These are phyloP conservation scores for Trametes coccinea DNA, from an alignment of 768 basidiomycete species.

Conservation along the genomic window DNA sequence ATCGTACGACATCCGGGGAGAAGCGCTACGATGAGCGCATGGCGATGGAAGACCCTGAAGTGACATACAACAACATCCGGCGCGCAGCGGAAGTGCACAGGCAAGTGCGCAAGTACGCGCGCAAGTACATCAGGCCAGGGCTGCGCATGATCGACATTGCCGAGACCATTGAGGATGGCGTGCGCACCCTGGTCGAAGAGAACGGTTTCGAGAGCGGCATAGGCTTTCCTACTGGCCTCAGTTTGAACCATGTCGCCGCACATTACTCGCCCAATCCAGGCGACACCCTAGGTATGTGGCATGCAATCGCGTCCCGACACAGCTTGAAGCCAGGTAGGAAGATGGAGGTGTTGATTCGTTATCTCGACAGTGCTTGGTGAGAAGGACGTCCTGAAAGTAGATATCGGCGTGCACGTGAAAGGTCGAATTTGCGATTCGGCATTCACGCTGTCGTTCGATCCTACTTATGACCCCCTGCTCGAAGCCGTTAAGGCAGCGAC, in stretches of 20 bases:
- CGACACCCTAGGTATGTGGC: conserved; percentile 69
- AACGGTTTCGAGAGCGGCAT: conserved; percentile 82
- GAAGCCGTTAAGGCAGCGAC: conserved; percentile 95
- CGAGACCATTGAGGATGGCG: conserved; percentile 89
- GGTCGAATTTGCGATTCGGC: conserved; percentile 95
- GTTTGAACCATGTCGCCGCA: conserved; percentile 91
- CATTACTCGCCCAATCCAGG: conserved; percentile 97
- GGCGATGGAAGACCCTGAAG: conserved; percentile 75
- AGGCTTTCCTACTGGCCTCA: conserved; percentile 96
- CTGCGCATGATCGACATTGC: conserved; percentile 95
- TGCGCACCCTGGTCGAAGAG: conserved; percentile 89
- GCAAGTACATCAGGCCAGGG: conserved; percentile 84
- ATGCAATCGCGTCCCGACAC: conserved; percentile 15
- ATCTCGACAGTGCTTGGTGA: conserved; percentile 63
- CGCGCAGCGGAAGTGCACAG: conserved; percentile 95
- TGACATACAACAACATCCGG: conserved; percentile 87
- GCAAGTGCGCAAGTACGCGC: conserved; percentile 81
- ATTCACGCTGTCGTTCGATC: conserved; percentile 89
- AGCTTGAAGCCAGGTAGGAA: conserved; percentile 1
- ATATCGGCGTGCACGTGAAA: conserved; percentile 95
- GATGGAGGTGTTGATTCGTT: neutral
- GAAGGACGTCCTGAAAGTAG: conserved; percentile 93
- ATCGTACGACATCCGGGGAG: conserved; percentile 89
- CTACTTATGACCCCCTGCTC: conserved; percentile 84
- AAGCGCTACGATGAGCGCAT: conserved; percentile 77